Percentiles rank a stretch among this genome's conserved stretches.
phyloP scores from a whole-genome alignment of 2,329 filamentous ascomycete genomes.

The Arthroderma sp. region DNA sequence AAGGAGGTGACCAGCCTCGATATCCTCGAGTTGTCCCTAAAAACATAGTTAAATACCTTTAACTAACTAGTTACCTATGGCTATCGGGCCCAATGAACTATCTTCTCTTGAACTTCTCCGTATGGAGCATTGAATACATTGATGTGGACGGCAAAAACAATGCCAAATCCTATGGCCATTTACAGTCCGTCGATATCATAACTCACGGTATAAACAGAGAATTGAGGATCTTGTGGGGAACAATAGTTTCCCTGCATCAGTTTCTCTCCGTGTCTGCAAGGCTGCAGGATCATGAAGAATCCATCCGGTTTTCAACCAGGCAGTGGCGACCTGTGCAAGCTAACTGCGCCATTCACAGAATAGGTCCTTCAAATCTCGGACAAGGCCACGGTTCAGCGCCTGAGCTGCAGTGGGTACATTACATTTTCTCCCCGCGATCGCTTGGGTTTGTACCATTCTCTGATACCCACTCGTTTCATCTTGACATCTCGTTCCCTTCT shows the following conservation, averaged over 20 bases:
- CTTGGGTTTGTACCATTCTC: neutral
- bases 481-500: neutral
- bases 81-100: too few relatives aligned
- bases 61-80: neutral
- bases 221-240: neutral
- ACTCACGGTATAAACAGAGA: neutral
- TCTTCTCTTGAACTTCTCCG: too few relatives aligned
- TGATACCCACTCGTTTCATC: neutral
- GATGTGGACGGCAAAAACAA: neutral
- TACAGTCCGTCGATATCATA: neutral
- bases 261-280: neutral
- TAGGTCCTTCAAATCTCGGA: neutral
- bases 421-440: neutral
- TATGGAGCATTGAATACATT: too few relatives aligned
- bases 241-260: neutral
- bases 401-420: neutral
- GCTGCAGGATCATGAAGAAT: neutral
- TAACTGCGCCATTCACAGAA: neutral
- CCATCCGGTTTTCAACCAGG: neutral
- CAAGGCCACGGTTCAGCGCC: neutral
- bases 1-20: neutral
- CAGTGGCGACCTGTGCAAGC: neutral
- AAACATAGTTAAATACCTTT: too few relatives aligned
- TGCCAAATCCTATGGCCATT: neutral
- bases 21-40: too few relatives aligned